A percentile compares a stretch with the other conserved stretches of the same genome.
phyloP scores from a whole-genome alignment of 805 yeast genomes.

The Saturnispora gosingensis region DNA sequence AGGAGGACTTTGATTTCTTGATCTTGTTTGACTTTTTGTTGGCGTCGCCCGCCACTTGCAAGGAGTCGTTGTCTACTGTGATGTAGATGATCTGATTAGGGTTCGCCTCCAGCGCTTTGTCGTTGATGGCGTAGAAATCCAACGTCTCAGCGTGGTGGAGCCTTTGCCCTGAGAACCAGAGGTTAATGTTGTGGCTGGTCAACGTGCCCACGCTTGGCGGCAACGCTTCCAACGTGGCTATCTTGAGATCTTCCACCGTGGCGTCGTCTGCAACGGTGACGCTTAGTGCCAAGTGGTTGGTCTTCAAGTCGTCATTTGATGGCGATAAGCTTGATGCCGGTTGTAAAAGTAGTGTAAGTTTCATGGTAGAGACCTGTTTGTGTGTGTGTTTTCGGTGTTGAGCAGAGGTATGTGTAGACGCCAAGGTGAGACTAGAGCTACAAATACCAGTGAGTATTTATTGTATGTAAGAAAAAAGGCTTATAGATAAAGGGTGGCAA shows the following conservation, averaged over 20 bases:
- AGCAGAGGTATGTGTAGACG: not conserved
- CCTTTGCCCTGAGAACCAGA: conserved; percentile 28
- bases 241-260: conserved; percentile 42
- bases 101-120: conserved; percentile 10
- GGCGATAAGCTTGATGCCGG: conserved; percentile 1
- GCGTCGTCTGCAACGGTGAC: conserved; percentile 40
- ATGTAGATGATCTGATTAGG: conserved; percentile 23
- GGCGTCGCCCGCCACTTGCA: not conserved
- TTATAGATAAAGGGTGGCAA: conserved; percentile 2
- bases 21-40: not conserved
- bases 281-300: not conserved
- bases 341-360: conserved; percentile 26
- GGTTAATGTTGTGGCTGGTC: conserved; percentile 15
- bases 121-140: conserved; percentile 22
- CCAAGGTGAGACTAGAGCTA: not conserved
- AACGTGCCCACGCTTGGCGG: conserved; percentile 7
- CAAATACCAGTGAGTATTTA: not conserved
- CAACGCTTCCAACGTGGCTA: conserved; percentile 36
- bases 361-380: conserved; percentile 27
- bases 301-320: conserved; percentile 23
- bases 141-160: conserved; percentile 23
- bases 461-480: not conserved
- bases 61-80: conserved; percentile 18
- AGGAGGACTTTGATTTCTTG: conserved; percentile 12
- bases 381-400: not conserved